phyloP scores from a whole-genome alignment of 768 basidiomycete genomes.

The Leccinum uliginosum region DNA sequence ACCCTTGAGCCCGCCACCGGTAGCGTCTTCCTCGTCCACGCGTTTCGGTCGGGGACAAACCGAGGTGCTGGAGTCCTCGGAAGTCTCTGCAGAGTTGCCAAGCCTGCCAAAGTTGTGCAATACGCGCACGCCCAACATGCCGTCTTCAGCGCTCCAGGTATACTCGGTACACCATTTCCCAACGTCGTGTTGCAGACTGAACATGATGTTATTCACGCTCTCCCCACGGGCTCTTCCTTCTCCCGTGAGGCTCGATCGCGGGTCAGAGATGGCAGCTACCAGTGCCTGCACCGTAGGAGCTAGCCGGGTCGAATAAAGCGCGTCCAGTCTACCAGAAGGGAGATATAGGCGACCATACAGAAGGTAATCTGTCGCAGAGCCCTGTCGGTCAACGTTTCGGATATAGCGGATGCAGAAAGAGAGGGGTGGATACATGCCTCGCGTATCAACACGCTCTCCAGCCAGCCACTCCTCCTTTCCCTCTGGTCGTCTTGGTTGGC shows the following conservation, averaged over 20 bases:
- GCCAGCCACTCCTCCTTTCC: conserved; percentile 76
- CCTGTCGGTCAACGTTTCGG: conserved; percentile 21
- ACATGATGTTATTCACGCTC: conserved; percentile 65
- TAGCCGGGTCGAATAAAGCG: conserved; percentile 80
- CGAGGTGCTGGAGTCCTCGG: conserved; percentile 28
- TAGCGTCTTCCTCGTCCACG: conserved; percentile 93
- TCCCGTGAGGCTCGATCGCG: conserved; percentile 45
- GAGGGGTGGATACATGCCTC: conserved; percentile 48
- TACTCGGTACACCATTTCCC: conserved; percentile 94
- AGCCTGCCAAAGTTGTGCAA: conserved; percentile 90
- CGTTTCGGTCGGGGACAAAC: conserved; percentile 51
- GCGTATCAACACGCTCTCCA: conserved; percentile 70
- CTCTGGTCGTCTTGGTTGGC: conserved; percentile 76
- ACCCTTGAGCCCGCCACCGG: conserved; percentile 87
- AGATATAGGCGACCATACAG: conserved; percentile 90
- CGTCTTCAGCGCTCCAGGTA: conserved; percentile 89
- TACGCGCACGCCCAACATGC: conserved; percentile 85
- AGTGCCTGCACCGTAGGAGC: conserved; percentile 76
- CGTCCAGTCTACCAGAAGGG: conserved; percentile 84
- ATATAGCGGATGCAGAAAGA: conserved; percentile 1
- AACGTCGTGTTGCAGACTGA: conserved; percentile 87
- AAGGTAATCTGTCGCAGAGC: conserved; percentile 67
- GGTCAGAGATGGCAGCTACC: conserved; percentile 83
- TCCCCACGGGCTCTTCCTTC: conserved; percentile 39
- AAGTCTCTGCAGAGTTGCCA: conserved; percentile 35